Evolutionary conservation across 139 green algal species (phyloP).

Genomic region (Tetraselmis striata): DNA sequence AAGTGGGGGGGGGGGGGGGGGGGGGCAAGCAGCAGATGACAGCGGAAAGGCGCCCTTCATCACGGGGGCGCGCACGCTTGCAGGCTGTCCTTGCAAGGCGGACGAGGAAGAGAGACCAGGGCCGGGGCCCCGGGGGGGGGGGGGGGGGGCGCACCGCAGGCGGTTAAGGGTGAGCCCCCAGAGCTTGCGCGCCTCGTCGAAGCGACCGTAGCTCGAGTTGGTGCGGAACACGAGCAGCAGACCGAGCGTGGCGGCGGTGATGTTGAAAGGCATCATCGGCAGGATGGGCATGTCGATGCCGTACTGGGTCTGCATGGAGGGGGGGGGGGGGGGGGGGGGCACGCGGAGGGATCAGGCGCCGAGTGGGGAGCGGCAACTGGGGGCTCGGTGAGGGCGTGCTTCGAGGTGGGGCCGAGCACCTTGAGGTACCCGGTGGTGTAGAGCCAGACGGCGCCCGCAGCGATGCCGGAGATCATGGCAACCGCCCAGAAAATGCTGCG

Average conservation of each 20-base stretch:
- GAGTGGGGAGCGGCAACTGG: neutral
- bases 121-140: no score
- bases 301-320: neutral
- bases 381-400: no score
- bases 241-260: constrained; percentile 6
- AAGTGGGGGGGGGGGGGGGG: no score
- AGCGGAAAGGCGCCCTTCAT: no score
- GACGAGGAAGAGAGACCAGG: no score
- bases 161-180: constrained; percentile 23
- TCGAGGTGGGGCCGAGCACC: no score
- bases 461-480: neutral
- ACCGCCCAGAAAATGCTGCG: neutral
- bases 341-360: neutral
- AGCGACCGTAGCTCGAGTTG: constrained; percentile 51
- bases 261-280: neutral
- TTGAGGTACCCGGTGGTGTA: neutral
- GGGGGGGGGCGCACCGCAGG: neutral
- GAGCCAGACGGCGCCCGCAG: neutral
- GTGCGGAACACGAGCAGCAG: constrained; percentile 66
- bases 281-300: neutral
- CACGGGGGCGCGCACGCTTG: no score
- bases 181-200: constrained; percentile 31
- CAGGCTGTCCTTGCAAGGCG: no score
- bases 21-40: no score
- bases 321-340: neutral